Evolutionary conservation across 1,284 basidiomycete genomes (phyloP).

Genomic region (Irpex lacteus): DNA sequence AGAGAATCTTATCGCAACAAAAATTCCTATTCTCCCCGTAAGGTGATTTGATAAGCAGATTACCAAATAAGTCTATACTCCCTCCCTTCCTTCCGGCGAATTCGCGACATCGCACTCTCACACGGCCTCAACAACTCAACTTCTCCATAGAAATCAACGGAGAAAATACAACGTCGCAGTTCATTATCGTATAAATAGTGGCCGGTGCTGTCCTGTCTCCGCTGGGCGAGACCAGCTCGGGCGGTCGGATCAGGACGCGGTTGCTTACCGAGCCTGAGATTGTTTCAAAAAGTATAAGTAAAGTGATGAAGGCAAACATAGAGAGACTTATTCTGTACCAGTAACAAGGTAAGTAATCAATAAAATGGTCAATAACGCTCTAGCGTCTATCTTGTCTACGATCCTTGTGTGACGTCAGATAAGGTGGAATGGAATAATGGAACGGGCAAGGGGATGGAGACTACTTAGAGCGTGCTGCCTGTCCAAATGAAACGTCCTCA

Average conservation of each 20-base stretch:
- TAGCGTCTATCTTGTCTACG: background rate
- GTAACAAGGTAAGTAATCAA: background rate
- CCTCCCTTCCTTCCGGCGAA: background rate
- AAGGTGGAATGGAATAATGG: background rate
- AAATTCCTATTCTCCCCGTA: background rate
- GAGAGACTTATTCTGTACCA: too few relatives aligned
- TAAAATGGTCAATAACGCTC: background rate
- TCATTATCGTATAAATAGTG: too few relatives aligned
- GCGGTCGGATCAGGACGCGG: too few relatives aligned
- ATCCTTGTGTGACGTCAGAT: background rate
- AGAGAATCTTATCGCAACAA: conserved; percentile 1
- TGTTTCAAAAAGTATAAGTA: background rate
- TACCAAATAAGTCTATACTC: background rate
- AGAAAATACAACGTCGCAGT: too few relatives aligned
- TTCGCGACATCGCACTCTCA: too few relatives aligned
- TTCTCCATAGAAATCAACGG: too few relatives aligned
- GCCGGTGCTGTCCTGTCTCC: too few relatives aligned
- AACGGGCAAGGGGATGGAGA: background rate
- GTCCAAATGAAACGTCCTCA: background rate
- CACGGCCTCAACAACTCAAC: too few relatives aligned
- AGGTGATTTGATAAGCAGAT: background rate
- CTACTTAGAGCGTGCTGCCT: background rate
- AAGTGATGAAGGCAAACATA: background rate
- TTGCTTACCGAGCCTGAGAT: too few relatives aligned
- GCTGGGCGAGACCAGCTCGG: too few relatives aligned